phyloP scores from a whole-genome alignment of 2,329 filamentous ascomycete genomes.

The Penicillium janthinellum region DNA sequence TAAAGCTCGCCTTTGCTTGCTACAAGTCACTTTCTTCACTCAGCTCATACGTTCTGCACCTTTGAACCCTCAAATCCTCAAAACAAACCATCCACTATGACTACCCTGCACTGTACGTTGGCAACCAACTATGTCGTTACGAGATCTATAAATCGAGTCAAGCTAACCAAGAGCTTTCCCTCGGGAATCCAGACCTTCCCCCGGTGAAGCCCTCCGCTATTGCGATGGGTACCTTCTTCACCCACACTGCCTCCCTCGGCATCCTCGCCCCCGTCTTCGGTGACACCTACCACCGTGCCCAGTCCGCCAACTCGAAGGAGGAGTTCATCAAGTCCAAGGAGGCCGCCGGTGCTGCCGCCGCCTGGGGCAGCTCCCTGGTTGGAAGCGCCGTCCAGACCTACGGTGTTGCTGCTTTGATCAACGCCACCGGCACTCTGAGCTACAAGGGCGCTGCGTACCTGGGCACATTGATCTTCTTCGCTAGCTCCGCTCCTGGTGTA shows the following conservation, averaged over 20 bases:
- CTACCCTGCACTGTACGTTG: slow-evolving; percentile 61
- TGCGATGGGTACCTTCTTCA: slow-evolving; percentile 93
- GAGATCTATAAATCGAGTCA: neutral
- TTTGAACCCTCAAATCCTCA: neutral
- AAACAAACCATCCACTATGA: slow-evolving; percentile 50
- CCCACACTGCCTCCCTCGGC: slow-evolving; percentile 85
- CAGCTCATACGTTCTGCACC: neutral
- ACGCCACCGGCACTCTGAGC: slow-evolving; percentile 89
- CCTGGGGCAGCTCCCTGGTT: slow-evolving; percentile 86
- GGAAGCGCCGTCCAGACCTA: slow-evolving; percentile 89
- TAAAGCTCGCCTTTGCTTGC: slow-evolving; percentile 7
- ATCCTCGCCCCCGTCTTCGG: slow-evolving; percentile 89
- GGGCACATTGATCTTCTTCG: slow-evolving; percentile 86
- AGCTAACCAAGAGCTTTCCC: neutral
- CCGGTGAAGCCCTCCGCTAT: slow-evolving; percentile 98
- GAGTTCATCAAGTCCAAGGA: slow-evolving; percentile 95
- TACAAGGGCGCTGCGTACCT: slow-evolving; percentile 98
- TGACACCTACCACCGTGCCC: slow-evolving; percentile 89
- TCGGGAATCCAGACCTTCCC: slow-evolving; percentile 59
- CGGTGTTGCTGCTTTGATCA: slow-evolving; percentile 86
- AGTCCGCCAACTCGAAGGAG: slow-evolving; percentile 90
- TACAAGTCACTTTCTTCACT: neutral
- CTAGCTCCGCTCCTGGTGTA: slow-evolving; percentile 84
- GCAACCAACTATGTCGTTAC: neutral
- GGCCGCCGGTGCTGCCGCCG: slow-evolving; percentile 80